These are phyloP conservation scores for Hypericum androsaemum DNA, from an alignment of 345 rosid species.

Conservation along the genomic window DNA sequence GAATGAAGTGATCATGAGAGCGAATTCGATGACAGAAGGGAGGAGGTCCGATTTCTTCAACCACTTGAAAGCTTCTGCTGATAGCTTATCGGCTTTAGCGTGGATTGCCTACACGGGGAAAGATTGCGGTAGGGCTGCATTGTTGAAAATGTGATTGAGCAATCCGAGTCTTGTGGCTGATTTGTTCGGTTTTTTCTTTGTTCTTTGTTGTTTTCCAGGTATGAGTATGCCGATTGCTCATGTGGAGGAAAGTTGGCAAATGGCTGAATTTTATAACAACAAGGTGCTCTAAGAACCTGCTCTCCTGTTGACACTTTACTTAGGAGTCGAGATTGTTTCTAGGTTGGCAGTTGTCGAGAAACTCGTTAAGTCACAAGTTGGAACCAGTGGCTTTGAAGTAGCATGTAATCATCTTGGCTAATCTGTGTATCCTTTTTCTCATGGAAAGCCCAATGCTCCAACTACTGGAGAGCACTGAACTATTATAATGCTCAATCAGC, in stretches of 20 bases:
- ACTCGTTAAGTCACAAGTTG: too few species aligned
- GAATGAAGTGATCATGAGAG: conserved; percentile 70
- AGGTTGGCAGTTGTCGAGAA: too few species aligned
- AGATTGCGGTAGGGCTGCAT: conserved; percentile 60
- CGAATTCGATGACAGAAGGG: conserved; percentile 68
- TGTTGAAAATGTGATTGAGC: not conserved
- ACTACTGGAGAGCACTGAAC: too few species aligned
- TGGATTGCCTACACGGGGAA: conserved; percentile 94
- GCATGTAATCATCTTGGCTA: too few species aligned
- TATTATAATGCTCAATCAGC: too few species aligned
- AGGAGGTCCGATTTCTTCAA: conserved; percentile 79
- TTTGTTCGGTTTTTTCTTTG: conserved; percentile 4
- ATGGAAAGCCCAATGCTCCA: too few species aligned
- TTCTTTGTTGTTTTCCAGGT: conserved; percentile 38
- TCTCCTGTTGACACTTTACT: not conserved
- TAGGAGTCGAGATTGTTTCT: too few species aligned
- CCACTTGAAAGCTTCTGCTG: conserved; percentile 73
- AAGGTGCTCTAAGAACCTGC: conserved; percentile 40
- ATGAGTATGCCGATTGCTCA: conserved; percentile 97
- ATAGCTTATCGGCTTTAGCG: conserved; percentile 77
- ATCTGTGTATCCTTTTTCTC: too few species aligned
- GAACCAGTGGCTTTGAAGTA: too few species aligned
- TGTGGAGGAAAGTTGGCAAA: conserved; percentile 98
- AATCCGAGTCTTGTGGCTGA: not conserved
- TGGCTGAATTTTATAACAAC: conserved; percentile 93